phyloP scores from a whole-genome alignment of 2,329 filamentous ascomycete genomes.

The Ceratocystis alfenasii region DNA sequence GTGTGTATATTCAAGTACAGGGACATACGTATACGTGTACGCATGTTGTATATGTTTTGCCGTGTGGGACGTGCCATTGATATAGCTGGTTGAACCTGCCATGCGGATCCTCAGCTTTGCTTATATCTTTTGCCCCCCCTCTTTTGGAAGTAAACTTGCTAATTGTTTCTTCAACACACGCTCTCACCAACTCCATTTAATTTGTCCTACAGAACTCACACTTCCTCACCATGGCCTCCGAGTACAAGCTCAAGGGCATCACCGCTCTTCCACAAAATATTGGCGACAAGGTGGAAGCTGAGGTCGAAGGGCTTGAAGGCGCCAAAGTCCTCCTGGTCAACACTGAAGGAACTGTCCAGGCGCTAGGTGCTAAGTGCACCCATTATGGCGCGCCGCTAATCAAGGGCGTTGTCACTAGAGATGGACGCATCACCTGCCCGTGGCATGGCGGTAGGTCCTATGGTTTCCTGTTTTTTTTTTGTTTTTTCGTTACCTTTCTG shows the following conservation, averaged over 20 bases:
- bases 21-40: neutral
- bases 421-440: conserved; percentile 78
- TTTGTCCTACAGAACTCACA: neutral
- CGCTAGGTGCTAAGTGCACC: conserved; percentile 70
- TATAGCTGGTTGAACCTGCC: neutral
- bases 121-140: neutral
- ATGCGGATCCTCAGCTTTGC: neutral
- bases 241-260: conserved; percentile 65
- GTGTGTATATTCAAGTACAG: neutral
- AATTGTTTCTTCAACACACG: neutral
- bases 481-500: too few species aligned
- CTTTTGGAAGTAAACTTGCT: neutral
- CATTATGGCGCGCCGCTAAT: conserved; percentile 87
- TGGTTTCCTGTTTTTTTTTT: neutral
- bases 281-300: conserved; percentile 75
- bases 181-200: neutral
- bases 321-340: conserved; percentile 82
- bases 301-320: conserved; percentile 77
- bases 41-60: neutral
- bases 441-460: conserved; percentile 75
- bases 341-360: conserved; percentile 61
- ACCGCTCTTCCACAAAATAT: conserved; percentile 47
- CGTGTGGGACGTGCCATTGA: neutral
- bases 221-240: conserved; percentile 29
- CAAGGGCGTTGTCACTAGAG: conserved; percentile 70